phyloP scores from a whole-genome alignment of 179 eudicot genomes.

The Silene noctiflora region DNA sequence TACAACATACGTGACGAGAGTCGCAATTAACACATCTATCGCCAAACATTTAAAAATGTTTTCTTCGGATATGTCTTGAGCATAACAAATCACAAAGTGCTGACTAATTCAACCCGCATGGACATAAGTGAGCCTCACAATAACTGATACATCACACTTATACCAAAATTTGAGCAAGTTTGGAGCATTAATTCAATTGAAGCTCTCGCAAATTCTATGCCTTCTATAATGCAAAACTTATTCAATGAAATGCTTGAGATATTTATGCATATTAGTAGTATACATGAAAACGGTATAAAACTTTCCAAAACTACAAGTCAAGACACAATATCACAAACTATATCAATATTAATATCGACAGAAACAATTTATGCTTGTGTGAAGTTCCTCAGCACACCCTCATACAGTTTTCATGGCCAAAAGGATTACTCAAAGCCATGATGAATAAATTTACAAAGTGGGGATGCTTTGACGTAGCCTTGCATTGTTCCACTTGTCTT shows the following conservation, averaged over 20 bases:
- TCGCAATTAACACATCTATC: not conserved
- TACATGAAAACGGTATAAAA: not conserved
- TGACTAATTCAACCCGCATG: too few species aligned
- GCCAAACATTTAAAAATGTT: not conserved
- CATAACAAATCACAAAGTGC: not conserved
- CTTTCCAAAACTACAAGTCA: not conserved
- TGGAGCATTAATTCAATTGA: slow-evolving; percentile 1
- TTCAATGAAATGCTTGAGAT: slow-evolving; percentile 5
- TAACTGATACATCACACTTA: not conserved
- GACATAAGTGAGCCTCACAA: not conserved
- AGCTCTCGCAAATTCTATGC: too few species aligned
- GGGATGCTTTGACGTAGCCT: not conserved
- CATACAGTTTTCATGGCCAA: slow-evolving; percentile 1
- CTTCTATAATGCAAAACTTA: not conserved
- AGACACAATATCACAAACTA: not conserved
- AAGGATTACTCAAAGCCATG: too few species aligned
- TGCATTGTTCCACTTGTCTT: not conserved
- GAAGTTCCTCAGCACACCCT: not conserved
- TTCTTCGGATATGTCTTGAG: slow-evolving; percentile 1
- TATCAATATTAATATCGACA: not conserved
- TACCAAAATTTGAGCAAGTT: not conserved
- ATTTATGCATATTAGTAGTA: not conserved
- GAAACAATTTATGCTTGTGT: not conserved
- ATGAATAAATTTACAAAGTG: not conserved
- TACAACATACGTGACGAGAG: not conserved